Evolutionary conservation across 257 asterid species (phyloP).

Genomic region (Nicotiana noctiflora): DNA sequence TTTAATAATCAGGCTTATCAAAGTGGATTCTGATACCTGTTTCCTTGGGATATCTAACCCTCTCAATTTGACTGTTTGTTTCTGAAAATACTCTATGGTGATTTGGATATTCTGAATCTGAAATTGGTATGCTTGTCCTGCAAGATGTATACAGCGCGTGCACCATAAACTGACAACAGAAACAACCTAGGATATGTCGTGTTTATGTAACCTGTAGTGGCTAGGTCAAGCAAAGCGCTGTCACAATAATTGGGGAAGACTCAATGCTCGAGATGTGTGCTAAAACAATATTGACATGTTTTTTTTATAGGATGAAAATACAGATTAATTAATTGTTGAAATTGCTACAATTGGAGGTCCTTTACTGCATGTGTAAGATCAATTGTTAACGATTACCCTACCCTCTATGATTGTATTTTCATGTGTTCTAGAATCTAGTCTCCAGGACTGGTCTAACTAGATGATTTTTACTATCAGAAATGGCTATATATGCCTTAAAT

Average conservation of each 20-base stretch:
- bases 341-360: background rate
- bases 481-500: background rate
- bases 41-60: background rate
- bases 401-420: background rate
- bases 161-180: background rate
- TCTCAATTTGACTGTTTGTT: background rate
- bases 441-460: background rate
- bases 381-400: background rate
- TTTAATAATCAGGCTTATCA: background rate
- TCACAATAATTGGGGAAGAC: background rate
- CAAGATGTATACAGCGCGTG: background rate
- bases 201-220: slow-evolving; percentile 1
- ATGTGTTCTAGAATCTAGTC: background rate
- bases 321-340: background rate
- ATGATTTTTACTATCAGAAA: slow-evolving; percentile 8
- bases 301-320: background rate
- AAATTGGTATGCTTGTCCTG: background rate
- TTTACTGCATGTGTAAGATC: background rate
- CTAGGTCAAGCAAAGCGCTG: background rate
- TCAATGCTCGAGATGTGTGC: background rate
- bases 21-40: background rate
- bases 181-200: background rate
- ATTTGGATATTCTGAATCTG: background rate
- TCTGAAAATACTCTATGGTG: background rate
- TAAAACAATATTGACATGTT: background rate